Evolutionary conservation across 2,329 filamentous ascomycete genomes (phyloP).

Genomic region (Teratosphaeria pseudoeucalypti): DNA sequence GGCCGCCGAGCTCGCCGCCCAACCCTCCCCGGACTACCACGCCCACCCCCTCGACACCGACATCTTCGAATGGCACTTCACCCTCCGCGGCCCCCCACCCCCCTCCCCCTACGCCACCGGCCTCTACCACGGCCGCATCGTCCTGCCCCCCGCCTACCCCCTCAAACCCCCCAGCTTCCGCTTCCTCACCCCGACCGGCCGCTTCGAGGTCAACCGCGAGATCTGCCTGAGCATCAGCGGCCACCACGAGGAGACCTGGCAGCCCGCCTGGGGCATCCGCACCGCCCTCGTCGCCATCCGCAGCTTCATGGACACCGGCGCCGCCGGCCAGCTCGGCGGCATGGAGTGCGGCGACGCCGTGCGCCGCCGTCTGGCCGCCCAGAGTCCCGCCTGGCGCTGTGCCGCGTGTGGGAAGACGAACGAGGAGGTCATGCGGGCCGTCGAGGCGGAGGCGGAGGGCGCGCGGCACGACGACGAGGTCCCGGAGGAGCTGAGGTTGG

Average conservation of each 20-base stretch:
- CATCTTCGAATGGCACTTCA: conserved; percentile 99
- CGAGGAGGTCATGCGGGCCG: conserved; percentile 61
- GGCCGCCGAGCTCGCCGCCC: conserved; percentile 70
- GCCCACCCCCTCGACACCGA: conserved; percentile 78
- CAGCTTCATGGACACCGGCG: conserved; percentile 87
- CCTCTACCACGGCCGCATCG: conserved; percentile 91
- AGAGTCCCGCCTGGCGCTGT: conserved; percentile 60
- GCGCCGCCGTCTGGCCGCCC: conserved; percentile 56
- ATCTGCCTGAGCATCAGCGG: conserved; percentile 91
- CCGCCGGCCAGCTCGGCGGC: conserved; percentile 79
- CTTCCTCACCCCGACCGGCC: conserved; percentile 80
- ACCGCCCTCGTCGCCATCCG: conserved; percentile 73
- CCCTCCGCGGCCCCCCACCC: conserved; percentile 74
- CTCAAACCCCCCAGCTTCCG: conserved; percentile 90
- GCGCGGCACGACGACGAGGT: conserved; percentile 32
- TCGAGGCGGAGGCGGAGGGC: conserved; percentile 42
- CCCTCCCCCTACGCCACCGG: conserved; percentile 68
- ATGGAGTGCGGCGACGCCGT: conserved; percentile 64
- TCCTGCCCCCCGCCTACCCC: conserved; percentile 80
- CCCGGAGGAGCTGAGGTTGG: conserved; percentile 51
- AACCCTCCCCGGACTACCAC: conserved; percentile 75
- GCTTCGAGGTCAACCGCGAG: conserved; percentile 93
- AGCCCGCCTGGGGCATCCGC: conserved; percentile 92
- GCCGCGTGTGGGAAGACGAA: conserved; percentile 60
- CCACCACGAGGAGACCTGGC: conserved; percentile 97